Evolutionary conservation across 176 grass and related monocot species (phyloP), one percentile per base, ranked within the genome.

Genomic region (Panicum miliaceum): DNA sequence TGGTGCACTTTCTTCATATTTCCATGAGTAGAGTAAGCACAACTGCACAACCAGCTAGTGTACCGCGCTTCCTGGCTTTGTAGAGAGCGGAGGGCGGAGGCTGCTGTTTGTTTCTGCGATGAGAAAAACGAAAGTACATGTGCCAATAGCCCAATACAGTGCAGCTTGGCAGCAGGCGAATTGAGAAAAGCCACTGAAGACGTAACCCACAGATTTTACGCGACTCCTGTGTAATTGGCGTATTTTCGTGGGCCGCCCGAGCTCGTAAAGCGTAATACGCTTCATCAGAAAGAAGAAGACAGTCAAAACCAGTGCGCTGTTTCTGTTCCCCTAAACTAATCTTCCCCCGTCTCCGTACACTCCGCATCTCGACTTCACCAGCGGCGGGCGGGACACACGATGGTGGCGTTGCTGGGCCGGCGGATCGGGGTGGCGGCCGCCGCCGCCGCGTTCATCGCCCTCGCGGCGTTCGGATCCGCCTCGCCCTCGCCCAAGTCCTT

Each of bases 401-500:
- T 88, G 86, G 92, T 64, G 52, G 81, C 73, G 45, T 80, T 73
- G 65, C 78, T 77, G 35, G 42, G 74, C n/a, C 42, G 86, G 20
- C 14, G 90, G 34, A 60, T 82, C 59, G 73, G 83, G 6, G 53
- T 83, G 47, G 86, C 82, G 0, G 82, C 61, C 25, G 83, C 79
- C 0, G 86, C 71, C 9, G 77, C 82, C 45, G 67, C 73, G 60
- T 56, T 90, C 80, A 74, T 90, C 18, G 74, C 75, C 19, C 42
- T 90, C 68, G 80, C 84, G 74, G 84, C 89, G 23, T 75, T 90
- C 50, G 84, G 89, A 78, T 87, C 84, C 32, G 89, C 61, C 75
- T 38, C 80, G 40, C 50, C 68, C 26, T 71, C 80, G 74, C 77
- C 84, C 48, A 90, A 91, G 71, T 75, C 84, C 58, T 94, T 94